phyloP scores from a whole-genome alignment of 2,329 filamentous ascomycete species.

The Penicillium thymicola region DNA sequence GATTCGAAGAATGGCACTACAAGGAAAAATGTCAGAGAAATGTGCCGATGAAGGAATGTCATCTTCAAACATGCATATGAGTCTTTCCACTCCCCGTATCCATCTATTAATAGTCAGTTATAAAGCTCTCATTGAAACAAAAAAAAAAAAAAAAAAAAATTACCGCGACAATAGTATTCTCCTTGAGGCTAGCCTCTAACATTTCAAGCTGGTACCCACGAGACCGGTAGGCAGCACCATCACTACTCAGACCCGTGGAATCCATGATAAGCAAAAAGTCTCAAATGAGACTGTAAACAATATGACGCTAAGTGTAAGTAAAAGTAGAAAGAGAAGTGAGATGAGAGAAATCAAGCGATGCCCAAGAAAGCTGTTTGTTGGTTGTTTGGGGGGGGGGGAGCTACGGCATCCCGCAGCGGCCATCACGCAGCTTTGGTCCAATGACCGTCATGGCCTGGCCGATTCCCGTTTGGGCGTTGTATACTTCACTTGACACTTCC shows the following conservation, averaged over 20 bases:
- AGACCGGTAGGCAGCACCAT: conserved; percentile 21
- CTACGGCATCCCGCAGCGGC: background rate
- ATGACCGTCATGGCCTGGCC: background rate
- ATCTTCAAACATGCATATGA: conserved; percentile 57
- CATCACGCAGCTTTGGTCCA: conserved; percentile 3
- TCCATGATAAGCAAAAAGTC: background rate
- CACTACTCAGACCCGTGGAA: background rate
- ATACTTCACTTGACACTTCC: background rate
- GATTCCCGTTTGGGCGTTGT: background rate
- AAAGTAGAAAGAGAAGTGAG: background rate
- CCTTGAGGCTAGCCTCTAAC: conserved; percentile 64
- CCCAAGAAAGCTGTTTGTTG: background rate
- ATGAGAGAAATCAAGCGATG: background rate
- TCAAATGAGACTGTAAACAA: background rate
- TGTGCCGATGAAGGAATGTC: background rate
- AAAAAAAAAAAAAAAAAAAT: conserved; percentile 18
- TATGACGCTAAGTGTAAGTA: background rate
- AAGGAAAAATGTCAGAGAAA: background rate
- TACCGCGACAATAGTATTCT: conserved; percentile 71
- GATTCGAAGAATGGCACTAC: conserved; percentile 66
- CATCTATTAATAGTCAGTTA: conserved; percentile 53
- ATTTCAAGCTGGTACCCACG: conserved; percentile 73
- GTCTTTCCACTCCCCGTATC: conserved; percentile 78
- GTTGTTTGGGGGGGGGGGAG: background rate
- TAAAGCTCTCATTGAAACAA: background rate